A percentile compares a stretch with the other conserved stretches of the same genome.
Evolutionary conservation across 176 grass and related monocot genomes (phyloP).

Genomic region (Avena sativa): DNA sequence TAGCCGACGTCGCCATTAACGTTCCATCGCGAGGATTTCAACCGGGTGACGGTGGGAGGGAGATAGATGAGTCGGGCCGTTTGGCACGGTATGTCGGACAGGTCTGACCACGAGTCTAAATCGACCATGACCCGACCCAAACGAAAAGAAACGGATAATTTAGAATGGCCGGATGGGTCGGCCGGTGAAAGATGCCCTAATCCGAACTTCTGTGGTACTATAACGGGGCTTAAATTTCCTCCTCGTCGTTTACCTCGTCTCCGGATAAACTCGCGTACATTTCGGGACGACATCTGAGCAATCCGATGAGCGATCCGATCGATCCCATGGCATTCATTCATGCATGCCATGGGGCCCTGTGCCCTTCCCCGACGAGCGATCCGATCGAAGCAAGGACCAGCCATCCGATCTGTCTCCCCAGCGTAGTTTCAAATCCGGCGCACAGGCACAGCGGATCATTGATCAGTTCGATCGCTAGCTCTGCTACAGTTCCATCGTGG

Average conservation of each 20-base stretch:
- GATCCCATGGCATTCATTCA: neutral
- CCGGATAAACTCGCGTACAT: neutral
- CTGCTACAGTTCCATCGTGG: neutral
- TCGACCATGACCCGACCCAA: too few relatives aligned
- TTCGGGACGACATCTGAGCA: neutral
- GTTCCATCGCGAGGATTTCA: too few relatives aligned
- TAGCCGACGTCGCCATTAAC: too few relatives aligned
- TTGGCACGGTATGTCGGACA: too few relatives aligned
- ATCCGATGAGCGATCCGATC: neutral
- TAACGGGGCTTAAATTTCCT: neutral
- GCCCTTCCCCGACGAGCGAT: constrained; percentile 1
- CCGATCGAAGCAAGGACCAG: constrained; percentile 14
- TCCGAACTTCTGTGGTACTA: too few relatives aligned
- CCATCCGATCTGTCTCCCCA: neutral
- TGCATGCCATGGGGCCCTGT: neutral
- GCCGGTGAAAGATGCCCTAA: too few relatives aligned
- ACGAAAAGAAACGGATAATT: too few relatives aligned
- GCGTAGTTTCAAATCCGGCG: neutral
- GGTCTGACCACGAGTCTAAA: too few relatives aligned
- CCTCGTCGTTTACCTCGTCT: too few relatives aligned
- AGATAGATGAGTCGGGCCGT: too few relatives aligned
- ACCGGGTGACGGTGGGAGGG: too few relatives aligned
- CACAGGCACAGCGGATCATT: neutral
- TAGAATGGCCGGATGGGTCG: too few relatives aligned
- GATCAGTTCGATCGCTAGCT: neutral